A percentile compares a stretch with the other conserved stretches of the same genome.
Conservation (phyloP, 78 protist genomes). For the Dictyostelium brefeldianum region DNA sequence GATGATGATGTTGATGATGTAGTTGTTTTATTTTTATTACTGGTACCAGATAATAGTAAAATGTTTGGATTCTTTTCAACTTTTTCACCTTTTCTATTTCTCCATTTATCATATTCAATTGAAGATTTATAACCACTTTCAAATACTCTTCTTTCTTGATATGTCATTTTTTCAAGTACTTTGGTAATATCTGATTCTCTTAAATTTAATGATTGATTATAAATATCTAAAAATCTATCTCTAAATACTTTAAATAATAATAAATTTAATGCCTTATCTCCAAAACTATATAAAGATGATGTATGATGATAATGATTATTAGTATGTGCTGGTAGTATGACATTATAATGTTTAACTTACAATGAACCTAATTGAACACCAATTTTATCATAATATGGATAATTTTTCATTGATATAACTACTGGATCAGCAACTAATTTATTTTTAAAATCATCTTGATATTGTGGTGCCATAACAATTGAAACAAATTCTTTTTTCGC, state of each 20-base stretch:
- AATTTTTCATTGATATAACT: constrained; percentile 33
- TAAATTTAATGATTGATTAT: constrained; percentile 38
- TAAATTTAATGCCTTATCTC: background rate
- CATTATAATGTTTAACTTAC: background rate
- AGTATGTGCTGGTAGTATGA: background rate
- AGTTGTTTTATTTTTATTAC: background rate
- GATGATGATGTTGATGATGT: background rate
- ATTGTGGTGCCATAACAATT: background rate
- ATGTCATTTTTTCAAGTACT: constrained; percentile 5
- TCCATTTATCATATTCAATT: constrained; percentile 67
- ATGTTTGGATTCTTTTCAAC: background rate
- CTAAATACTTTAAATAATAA: constrained; percentile 39
- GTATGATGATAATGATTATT: background rate
- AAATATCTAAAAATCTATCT: constrained; percentile 41
- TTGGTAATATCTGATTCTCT: constrained; percentile 52
- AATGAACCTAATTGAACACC: constrained; percentile 18
- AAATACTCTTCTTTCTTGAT: constrained; percentile 32
- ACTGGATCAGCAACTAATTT: constrained; percentile 34
- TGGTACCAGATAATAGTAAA: background rate
- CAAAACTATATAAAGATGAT: background rate
- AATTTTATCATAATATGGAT: constrained; percentile 42
- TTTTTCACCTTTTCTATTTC: constrained; percentile 47
- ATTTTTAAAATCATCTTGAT: constrained; percentile 39
- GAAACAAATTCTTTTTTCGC: constrained; percentile 13
- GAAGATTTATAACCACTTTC: constrained; percentile 42